A percentile compares a stretch with the other conserved stretches of the same genome.
Conservation (phyloP, 73 alveolate genomes). For the Paramecium tetraurelia region DNA sequence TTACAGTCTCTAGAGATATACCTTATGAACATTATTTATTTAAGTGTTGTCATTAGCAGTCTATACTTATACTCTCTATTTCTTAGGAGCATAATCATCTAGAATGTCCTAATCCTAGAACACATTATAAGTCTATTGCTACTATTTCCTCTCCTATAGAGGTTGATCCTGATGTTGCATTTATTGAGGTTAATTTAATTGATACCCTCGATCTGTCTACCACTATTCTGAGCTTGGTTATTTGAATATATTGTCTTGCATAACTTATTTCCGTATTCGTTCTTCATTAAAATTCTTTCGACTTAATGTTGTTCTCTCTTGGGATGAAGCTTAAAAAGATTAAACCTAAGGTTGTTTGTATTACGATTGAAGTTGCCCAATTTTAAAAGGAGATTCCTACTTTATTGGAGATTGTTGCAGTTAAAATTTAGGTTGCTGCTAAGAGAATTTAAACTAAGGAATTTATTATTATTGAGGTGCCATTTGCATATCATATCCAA, state of each 20-base stretch:
- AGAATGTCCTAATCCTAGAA: not conserved
- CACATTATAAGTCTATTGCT: not conserved
- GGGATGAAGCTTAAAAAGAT: not conserved
- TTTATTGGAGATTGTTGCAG: not conserved
- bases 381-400: not conserved
- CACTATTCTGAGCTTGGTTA: not conserved
- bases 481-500: not conserved
- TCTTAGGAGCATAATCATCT: constrained; percentile 1
- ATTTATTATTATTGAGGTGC: not conserved
- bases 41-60: not conserved
- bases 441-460: not conserved
- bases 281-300: not conserved
- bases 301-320: not conserved
- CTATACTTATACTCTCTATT: not conserved
- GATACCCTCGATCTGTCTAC: not conserved
- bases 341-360: not conserved
- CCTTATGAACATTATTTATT: not conserved
- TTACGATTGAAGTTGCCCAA: not conserved
- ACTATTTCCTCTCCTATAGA: not conserved
- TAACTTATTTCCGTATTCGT: not conserved
- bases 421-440: not conserved
- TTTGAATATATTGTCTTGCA: not conserved
- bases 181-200: not conserved
- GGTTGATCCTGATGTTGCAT: not conserved
- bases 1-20: not conserved